A percentile compares a stretch with the other conserved stretches of the same genome.
These are phyloP conservation scores for Macrolepiota fuliginosa DNA, from an alignment of 768 basidiomycete genomes.

Conservation along the genomic window DNA sequence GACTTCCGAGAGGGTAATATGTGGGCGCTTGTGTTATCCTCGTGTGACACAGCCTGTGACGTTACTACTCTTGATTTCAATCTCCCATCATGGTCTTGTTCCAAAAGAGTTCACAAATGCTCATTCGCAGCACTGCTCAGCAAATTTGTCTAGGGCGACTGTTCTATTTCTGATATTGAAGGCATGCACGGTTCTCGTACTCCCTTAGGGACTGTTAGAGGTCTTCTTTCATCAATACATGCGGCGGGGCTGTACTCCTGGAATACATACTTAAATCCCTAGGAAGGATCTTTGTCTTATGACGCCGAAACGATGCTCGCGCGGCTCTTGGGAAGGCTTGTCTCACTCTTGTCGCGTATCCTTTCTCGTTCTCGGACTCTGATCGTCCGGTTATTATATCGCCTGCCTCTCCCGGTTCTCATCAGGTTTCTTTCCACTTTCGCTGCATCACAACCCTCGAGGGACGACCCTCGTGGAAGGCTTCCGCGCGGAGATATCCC, in stretches of 20 bases:
- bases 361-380: neutral
- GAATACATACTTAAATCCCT: neutral
- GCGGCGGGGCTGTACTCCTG: too few species aligned
- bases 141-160: neutral
- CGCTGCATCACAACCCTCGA: neutral
- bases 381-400: too few species aligned
- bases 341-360: neutral
- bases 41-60: neutral
- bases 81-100: neutral
- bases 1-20: neutral
- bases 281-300: neutral
- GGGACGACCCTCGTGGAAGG: neutral
- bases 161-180: neutral
- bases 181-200: neutral
- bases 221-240: too few species aligned
- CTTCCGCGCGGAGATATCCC: neutral
- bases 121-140: neutral
- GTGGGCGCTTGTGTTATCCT: neutral
- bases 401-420: neutral
- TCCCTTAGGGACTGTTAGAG: neutral
- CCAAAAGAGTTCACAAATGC: neutral
- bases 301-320: neutral
- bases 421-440: neutral
- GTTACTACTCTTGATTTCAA: neutral
- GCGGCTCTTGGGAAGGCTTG: neutral